Evolutionary conservation across 73 alveolate genomes (phyloP).

Genomic region (Paramecium sexaurelia): DNA sequence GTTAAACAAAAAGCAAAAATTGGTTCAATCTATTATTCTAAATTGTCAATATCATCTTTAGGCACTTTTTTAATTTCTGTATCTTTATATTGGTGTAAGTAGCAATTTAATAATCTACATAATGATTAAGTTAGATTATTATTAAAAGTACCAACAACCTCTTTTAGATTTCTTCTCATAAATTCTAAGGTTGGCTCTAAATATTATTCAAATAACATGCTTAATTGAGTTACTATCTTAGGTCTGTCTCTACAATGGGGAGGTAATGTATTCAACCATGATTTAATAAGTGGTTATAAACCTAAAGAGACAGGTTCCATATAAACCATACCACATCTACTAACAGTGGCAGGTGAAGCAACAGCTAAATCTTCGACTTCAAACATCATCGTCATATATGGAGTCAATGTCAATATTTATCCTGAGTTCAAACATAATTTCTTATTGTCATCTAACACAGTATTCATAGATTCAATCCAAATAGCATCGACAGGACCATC

Average conservation of each 20-base stretch:
- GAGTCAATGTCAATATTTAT: constrained; percentile 83
- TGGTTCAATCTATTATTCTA: constrained; percentile 87
- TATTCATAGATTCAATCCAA: constrained; percentile 98
- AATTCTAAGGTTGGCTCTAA: constrained; percentile 80
- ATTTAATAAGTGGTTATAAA: constrained; percentile 18
- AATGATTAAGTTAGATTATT: constrained; percentile 30
- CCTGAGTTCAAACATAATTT: constrained; percentile 92
- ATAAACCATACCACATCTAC: constrained; percentile 97
- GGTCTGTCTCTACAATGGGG: constrained; percentile 40
- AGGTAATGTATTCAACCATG: constrained; percentile 36
- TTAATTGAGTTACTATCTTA: constrained; percentile 66
- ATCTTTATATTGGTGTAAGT: constrained; percentile 84
- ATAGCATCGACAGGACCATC: constrained; percentile 99
- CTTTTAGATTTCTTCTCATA: constrained; percentile 81
- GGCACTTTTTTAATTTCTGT: constrained; percentile 90
- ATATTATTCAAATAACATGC: constrained; percentile 80
- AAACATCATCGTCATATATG: constrained; percentile 95
- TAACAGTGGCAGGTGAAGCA: constrained; percentile 97
- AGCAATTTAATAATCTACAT: constrained; percentile 86
- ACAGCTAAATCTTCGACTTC: constrained; percentile 95
- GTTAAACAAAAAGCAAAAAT: constrained; percentile 86
- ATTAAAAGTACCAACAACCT: constrained; percentile 83
- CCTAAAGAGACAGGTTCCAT: constrained; percentile 75
- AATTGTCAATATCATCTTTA: constrained; percentile 89
- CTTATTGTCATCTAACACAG: constrained; percentile 97